Conservation (phyloP, 345 rosid species). For the Clarkia xantiana region DNA sequence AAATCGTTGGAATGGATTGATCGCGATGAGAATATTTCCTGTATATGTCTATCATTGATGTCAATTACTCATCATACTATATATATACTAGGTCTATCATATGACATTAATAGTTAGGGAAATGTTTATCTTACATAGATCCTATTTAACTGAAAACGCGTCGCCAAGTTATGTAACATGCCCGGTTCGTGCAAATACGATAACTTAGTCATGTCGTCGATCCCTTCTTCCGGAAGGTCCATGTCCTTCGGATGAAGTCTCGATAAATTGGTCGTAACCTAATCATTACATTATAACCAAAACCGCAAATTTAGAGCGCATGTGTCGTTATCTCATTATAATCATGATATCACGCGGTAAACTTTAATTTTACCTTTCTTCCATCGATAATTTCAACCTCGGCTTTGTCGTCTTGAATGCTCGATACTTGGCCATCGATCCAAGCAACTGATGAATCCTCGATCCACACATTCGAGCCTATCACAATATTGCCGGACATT, state of each 20-base stretch:
- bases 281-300: conserved; percentile 1
- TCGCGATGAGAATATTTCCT: conserved; percentile 82
- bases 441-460: conserved; percentile 49
- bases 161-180: conserved; percentile 54
- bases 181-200: conserved; percentile 83
- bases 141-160: conserved; percentile 42
- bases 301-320: too few species aligned
- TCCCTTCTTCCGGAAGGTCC: conserved; percentile 57
- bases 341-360: too few species aligned
- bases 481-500: conserved; percentile 23
- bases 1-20: conserved; percentile 84
- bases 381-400: conserved; percentile 39
- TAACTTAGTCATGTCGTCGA: conserved; percentile 86
- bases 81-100: background rate
- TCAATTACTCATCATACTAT: conserved; percentile 22
- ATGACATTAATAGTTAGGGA: conserved; percentile 4
- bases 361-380: conserved; percentile 33
- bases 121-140: conserved; percentile 50
- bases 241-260: conserved; percentile 42
- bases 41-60: conserved; percentile 64
- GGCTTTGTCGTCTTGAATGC: conserved; percentile 38
- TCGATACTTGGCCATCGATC: conserved; percentile 54
- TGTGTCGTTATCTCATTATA: too few species aligned
- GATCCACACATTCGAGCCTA: conserved; percentile 72
- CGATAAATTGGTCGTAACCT: conserved; percentile 46